Conservation (phyloP, 768 basidiomycete genomes). For the Mycena latifolia region DNA sequence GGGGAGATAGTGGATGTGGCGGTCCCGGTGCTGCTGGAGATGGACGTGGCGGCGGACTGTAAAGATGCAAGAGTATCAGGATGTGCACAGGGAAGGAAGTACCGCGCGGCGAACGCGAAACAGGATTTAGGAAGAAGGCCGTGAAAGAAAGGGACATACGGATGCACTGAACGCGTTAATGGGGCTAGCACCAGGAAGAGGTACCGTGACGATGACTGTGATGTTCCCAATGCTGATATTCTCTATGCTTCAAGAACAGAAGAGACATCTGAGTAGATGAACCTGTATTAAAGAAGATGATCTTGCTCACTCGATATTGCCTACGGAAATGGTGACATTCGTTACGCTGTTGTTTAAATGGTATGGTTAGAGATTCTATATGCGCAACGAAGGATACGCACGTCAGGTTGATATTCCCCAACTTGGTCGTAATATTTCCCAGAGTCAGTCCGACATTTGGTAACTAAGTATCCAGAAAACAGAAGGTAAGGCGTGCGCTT, state of each 20-base stretch:
- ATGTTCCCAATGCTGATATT: conserved; percentile 36
- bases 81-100: too few species aligned
- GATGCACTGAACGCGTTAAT: conserved; percentile 37
- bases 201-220: conserved; percentile 36
- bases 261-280: too few species aligned
- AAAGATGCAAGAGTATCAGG: too few species aligned
- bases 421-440: conserved; percentile 37
- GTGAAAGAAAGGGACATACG: too few species aligned
- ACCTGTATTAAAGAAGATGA: too few species aligned
- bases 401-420: conserved; percentile 38
- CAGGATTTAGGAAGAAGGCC: too few species aligned
- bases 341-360: conserved; percentile 29
- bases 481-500: not conserved
- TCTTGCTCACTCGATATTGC: conserved; percentile 34
- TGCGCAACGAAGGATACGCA: conserved; percentile 2
- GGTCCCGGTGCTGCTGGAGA: conserved; percentile 29
- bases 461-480: conserved; percentile 14
- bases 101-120: too few species aligned
- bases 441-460: conserved; percentile 32
- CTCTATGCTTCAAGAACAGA: conserved; percentile 29
- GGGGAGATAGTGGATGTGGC: conserved; percentile 33
- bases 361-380: not conserved
- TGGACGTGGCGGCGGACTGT: conserved; percentile 34
- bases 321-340: conserved; percentile 36
- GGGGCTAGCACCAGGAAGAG: conserved; percentile 36